Base-by-base conservation (phyloP, 2,329 filamentous ascomycete genomes). In the Phyllosticta citrichinensis region DNA sequence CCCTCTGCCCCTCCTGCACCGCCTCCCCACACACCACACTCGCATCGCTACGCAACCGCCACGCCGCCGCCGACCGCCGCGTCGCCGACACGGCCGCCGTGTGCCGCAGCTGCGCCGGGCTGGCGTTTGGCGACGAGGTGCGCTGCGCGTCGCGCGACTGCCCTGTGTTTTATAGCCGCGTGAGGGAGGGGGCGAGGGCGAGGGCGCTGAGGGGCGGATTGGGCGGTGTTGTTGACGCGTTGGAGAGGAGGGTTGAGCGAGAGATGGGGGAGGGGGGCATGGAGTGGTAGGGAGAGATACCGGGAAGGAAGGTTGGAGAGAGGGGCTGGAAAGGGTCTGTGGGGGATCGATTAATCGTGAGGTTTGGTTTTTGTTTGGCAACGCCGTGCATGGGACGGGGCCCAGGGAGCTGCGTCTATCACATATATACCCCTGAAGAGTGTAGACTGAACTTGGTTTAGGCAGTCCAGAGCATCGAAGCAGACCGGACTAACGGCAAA, bases 81-180 rank as follows among this genome's bases (percentile, higher is more conserved):
- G 81, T 83, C 11, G 71, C 77, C 53, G 83, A 91, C 63, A 74
- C 96, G 8, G 78, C 87, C 50, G 80, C 79, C 56, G 77, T 96
- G 9, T 99, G 94, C 73, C 84, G 87, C 63, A 88, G 83, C 67
- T 99, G 94, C 72, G 86, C 90, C 50, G 86, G 85, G 0, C 70
- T 92, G 19, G 80, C 87, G 3, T 87, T 85, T 65, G 77, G 84
- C 2, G 93, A 97, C 47, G 84, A 88, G 35, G 86, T 97, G n/a
- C 80, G 75, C 51, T 99, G 94, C 70, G 91, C 96, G 69, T 96
- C 89, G 72, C 85, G 89, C 71, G 93, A 96, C 74, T 99, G 94
- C 70, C 88, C 92, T 0, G 90, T 96, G 0, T 97, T 96, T 67
- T 97, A 96, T 74, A 86, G 86, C 33, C 76, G 90, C 14, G 81